phyloP scores from a whole-genome alignment of 768 basidiomycete genomes.

The Epithele typhae region DNA sequence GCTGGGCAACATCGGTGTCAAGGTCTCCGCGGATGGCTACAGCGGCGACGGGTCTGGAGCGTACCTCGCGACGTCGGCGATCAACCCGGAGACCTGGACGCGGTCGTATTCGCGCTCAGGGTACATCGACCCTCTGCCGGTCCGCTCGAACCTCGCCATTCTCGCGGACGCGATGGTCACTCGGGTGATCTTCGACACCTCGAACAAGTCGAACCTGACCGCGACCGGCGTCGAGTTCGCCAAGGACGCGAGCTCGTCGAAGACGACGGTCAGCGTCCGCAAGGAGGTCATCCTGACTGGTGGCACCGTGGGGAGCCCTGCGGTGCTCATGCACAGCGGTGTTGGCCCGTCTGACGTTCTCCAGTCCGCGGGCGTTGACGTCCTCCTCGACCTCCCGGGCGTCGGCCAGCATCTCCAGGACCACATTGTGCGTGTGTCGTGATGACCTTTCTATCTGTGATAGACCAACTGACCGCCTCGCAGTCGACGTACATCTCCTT shows the following conservation, averaged over 20 bases:
- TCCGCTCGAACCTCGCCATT: slow-evolving; percentile 60
- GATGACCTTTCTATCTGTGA: neutral
- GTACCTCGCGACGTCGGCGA: slow-evolving; percentile 51
- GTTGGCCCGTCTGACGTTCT: slow-evolving; percentile 55
- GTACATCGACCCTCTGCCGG: slow-evolving; percentile 62
- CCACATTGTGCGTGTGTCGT: slow-evolving; percentile 35
- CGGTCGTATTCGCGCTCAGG: slow-evolving; percentile 61
- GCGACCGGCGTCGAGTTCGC: slow-evolving; percentile 50
- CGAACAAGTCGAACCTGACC: slow-evolving; percentile 30
- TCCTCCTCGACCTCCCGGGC: slow-evolving; percentile 47
- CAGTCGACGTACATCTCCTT: slow-evolving; percentile 35
- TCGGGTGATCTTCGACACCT: slow-evolving; percentile 38
- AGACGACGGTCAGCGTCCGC: slow-evolving; percentile 46
- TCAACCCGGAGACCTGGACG: slow-evolving; percentile 62
- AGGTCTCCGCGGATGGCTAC: slow-evolving; percentile 36
- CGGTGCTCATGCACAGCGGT: slow-evolving; percentile 53
- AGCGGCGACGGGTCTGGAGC: slow-evolving; percentile 46
- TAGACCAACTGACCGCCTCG: neutral
- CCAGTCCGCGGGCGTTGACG: slow-evolving; percentile 38
- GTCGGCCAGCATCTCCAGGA: slow-evolving; percentile 61
- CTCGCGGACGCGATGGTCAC: slow-evolving; percentile 59
- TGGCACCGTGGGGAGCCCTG: slow-evolving; percentile 49
- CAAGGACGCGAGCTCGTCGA: slow-evolving; percentile 23
- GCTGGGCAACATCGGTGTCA: slow-evolving; percentile 41
- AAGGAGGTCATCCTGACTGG: slow-evolving; percentile 54